Base-by-base conservation (phyloP, 345 rosid genomes). In the Arabis alpina region DNA sequence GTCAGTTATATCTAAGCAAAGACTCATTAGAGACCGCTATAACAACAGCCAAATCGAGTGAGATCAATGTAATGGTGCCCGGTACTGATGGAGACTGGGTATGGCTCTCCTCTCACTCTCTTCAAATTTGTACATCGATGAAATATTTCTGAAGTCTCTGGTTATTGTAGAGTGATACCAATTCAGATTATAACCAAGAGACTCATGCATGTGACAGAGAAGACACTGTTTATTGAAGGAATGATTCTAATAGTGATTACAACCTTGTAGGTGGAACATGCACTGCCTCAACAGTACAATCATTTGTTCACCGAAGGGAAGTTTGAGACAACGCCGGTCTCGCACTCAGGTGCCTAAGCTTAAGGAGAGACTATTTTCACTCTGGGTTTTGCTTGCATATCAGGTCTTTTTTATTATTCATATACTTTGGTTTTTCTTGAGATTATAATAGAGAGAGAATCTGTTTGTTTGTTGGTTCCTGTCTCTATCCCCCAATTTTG, bases 21-120 rank as follows among this genome's bases (percentile, higher is more conserved):
- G 91, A 86, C 64, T 84, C 94, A 14, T 57, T 91, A 68, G 85
- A 73, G 73, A 62, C 96, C 54, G 85, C 96, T 56, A 81, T 94
- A 80, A 89, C 96, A 43, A 94, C 99, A 43, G 97, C 99, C 61
- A 94, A 94, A 79, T 86, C 97, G 8, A 91, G 94, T 59, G 97
- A 91, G 82, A 84, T 91, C 80, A 94, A 94, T 75, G 85, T 91
- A 23, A 68, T 94, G 86, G 88, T 94, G 36, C 99, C 97, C 14
- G 89, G 86, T 76, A 68, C 84, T 75, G 82, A 82, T 66, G 82
- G 82, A 53, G 99, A 94, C 41, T 85, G 92, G 99, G 98, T 93
- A 88, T 59, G 84, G 58, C 34, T 66, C 32, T 57, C 28, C 36
- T 39, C 40, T 66, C 66, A 48, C 39, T 48, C 4, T 53, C 42